Percentiles rank a stretch among this genome's conserved stretches.
Conservation (phyloP, 2,329 filamentous ascomycete genomes). For the Colletotrichum theobromicola region DNA sequence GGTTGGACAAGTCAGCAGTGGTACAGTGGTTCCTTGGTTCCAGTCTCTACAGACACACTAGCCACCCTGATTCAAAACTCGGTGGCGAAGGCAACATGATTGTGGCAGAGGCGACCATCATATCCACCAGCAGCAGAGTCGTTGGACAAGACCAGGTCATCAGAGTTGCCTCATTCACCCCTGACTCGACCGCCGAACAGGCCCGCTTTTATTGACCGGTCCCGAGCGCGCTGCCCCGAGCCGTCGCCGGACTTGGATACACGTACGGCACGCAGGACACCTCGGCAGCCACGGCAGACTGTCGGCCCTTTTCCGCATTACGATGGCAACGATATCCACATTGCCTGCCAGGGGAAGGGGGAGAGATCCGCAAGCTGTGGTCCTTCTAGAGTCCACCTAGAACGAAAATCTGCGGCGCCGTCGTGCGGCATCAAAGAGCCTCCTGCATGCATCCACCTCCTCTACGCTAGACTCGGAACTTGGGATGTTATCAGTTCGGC, state of each 20-base stretch:
- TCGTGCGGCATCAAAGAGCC: not conserved
- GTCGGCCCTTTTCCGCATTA: constrained; percentile 13
- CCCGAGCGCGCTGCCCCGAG: constrained; percentile 3
- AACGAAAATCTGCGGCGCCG: not conserved
- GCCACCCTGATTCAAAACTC: not conserved
- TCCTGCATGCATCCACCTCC: not conserved
- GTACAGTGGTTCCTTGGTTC: not conserved
- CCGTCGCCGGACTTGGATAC: constrained; percentile 5
- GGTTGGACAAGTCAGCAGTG: not conserved
- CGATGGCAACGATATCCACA: not conserved
- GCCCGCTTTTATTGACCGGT: not conserved
- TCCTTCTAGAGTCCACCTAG: constrained; percentile 8
- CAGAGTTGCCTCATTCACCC: not conserved
- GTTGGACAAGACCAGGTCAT: not conserved
- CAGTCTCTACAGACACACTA: not conserved
- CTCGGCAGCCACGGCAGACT: not conserved
- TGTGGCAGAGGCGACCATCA: not conserved
- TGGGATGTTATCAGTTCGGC: not conserved
- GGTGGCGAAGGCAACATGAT: not conserved
- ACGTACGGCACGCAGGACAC: not conserved
- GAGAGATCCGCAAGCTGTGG: not conserved
- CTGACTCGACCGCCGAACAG: not conserved
- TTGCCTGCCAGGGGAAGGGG: not conserved
- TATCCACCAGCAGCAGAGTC: not conserved
- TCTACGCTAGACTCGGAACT: not conserved